Conservation (phyloP, 164 flowering plant genomes). For the Chimonanthus salicifolius region DNA sequence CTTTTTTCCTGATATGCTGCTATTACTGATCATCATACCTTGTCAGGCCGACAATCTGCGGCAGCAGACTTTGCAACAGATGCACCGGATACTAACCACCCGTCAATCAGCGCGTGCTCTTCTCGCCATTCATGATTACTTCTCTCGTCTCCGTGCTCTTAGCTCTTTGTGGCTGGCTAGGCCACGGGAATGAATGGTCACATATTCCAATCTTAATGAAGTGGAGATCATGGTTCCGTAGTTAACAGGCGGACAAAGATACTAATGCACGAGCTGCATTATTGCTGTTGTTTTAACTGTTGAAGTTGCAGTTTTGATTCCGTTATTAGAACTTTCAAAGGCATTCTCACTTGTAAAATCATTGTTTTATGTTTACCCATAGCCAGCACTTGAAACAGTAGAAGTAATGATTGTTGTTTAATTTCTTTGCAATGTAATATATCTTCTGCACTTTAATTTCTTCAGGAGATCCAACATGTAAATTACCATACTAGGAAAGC, state of each 20-base stretch:
- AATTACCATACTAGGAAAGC: neutral
- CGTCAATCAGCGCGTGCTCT: constrained; percentile 81
- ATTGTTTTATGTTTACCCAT: no score
- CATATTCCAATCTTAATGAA: neutral
- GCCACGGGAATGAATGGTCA: constrained; percentile 43
- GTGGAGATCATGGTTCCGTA: no score
- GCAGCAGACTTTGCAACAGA: constrained; percentile 67
- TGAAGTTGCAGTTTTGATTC: neutral
- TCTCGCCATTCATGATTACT: constrained; percentile 58
- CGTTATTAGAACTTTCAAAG: neutral
- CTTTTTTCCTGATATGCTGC: neutral
- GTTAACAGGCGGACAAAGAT: neutral
- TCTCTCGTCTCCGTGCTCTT: constrained; percentile 65
- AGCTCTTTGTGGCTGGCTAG: constrained; percentile 80
- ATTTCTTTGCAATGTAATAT: neutral
- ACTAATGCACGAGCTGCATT: neutral
- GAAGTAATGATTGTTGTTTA: neutral
- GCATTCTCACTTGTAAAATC: neutral
- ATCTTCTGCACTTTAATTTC: neutral
- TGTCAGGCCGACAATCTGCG: constrained; percentile 68
- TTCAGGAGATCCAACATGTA: neutral
- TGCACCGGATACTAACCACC: constrained; percentile 69
- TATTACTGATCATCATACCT: neutral
- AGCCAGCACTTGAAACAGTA: neutral
- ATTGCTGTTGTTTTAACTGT: neutral